These are phyloP conservation scores for Lecanicillium sp. DNA, from an alignment of 2,329 filamentous ascomycete genomes.

Conservation along the genomic window DNA sequence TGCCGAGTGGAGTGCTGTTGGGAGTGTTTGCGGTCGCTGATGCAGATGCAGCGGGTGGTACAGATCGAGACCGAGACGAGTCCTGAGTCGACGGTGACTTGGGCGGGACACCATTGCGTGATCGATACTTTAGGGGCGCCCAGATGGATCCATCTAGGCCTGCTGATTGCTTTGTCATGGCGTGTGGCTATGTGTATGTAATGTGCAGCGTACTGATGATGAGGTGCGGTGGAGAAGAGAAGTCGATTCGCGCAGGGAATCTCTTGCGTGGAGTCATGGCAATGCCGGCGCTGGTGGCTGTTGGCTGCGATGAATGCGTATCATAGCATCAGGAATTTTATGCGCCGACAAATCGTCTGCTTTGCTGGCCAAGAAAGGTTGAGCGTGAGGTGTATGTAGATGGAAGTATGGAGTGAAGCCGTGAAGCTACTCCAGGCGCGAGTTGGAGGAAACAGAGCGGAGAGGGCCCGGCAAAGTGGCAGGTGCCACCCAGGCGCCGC, in stretches of 20 bases:
- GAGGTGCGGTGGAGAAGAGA: neutral
- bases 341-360: too few relatives aligned
- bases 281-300: too few relatives aligned
- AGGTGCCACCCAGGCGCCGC: too few relatives aligned
- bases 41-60: neutral
- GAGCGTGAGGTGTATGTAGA: neutral
- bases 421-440: neutral
- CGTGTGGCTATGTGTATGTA: neutral
- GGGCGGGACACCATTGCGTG: neutral
- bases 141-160: constrained; percentile 10
- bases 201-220: neutral
- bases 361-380: too few relatives aligned
- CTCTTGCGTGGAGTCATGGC: neutral
- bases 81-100: neutral
- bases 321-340: too few relatives aligned
- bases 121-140: constrained; percentile 5
- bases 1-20: constrained; percentile 10
- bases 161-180: neutral
- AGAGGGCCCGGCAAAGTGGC: neutral
- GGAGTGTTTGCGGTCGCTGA: neutral
- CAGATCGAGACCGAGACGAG: constrained; percentile 9
- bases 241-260: neutral
- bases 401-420: neutral
- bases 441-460: neutral
- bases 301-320: too few relatives aligned